Base-by-base conservation (phyloP, 192 early-diverging fungal species). In the Coemansia sp. region DNA sequence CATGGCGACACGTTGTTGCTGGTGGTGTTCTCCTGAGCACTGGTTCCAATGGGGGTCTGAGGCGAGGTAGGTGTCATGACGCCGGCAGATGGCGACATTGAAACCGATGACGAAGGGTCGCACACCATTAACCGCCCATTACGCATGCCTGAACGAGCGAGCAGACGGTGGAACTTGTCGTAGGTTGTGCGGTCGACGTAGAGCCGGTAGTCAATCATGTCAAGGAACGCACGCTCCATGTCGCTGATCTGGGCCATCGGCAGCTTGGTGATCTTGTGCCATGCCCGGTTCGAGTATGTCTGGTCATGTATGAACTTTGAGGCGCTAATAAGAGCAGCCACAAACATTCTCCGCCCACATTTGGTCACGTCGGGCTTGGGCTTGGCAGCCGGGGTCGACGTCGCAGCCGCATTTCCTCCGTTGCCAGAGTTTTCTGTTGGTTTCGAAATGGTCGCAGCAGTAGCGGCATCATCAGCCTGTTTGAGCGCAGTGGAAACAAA, bases 221-320 rank as follows among this genome's bases (percentile, higher is more conserved):
- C 52, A 17, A 94, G 64, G 77, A 96, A 92, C 30, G 82, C 85
- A 27, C 85, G 78, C 76, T 96, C 92, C 76, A 87, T 84, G 33
- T 82, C 72, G 80, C 89, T 88, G 67, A 96, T 86, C 80, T 96
- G 89, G 14, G 66, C 53, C 25, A 87, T 78, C 21, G 80, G 68
- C 18, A 96, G 81, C 44, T 87, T 85, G 8, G 89, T 90, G 48
- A 94, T 91, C 71, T 87, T 88, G 44, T 89, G 75, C 94, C 94
- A 96, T 0, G 90, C 85, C 55, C 80, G 81, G 82, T 91, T 94
- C 13, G 84, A 81, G 76, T 91, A 96, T 44, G 84, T 86, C 56
- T 85, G 86, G 80, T 96, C 94, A 41, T 83, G 84, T 46, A 88
- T 82, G 61, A 87, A 93, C 72, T 96, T 96, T 49, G 90, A 90